These are phyloP conservation scores for Botrytis deweyae DNA, from an alignment of 2,329 filamentous ascomycete species.

Conservation along the genomic window DNA sequence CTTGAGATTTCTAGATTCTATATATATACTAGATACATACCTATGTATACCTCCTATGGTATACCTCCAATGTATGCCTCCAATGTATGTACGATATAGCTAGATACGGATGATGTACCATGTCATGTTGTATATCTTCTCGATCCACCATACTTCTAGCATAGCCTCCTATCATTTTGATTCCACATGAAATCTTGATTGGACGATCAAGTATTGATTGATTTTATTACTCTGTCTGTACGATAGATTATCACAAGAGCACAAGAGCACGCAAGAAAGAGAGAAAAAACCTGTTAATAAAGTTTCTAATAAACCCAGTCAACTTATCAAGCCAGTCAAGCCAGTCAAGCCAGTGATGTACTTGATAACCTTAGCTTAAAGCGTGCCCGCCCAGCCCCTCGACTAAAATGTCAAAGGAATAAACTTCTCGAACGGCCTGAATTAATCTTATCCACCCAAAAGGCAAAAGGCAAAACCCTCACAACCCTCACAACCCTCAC, in stretches of 20 bases:
- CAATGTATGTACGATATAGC: no score
- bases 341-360: not conserved
- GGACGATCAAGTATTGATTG: not conserved
- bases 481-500: not conserved
- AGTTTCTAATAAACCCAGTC: not conserved
- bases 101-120: no score
- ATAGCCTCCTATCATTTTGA: not conserved
- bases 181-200: not conserved
- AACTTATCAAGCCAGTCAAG: not conserved
- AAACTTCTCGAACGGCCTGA: constrained; percentile 5
- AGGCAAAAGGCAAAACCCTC: not conserved
- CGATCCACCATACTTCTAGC: not conserved
- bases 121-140: not conserved
- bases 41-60: not conserved
- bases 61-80: no score
- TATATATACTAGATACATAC: not conserved
- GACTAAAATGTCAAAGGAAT: not conserved
- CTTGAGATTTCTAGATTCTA: not conserved
- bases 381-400: not conserved
- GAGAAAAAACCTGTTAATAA: not conserved
- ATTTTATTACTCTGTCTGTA: not conserved
- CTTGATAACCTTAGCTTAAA: not conserved
- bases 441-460: not conserved
- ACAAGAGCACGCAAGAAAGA: no score
- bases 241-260: not conserved